Base-by-base conservation (phyloP, 2,329 filamentous ascomycete species). In the Hypoxylon sp. region DNA sequence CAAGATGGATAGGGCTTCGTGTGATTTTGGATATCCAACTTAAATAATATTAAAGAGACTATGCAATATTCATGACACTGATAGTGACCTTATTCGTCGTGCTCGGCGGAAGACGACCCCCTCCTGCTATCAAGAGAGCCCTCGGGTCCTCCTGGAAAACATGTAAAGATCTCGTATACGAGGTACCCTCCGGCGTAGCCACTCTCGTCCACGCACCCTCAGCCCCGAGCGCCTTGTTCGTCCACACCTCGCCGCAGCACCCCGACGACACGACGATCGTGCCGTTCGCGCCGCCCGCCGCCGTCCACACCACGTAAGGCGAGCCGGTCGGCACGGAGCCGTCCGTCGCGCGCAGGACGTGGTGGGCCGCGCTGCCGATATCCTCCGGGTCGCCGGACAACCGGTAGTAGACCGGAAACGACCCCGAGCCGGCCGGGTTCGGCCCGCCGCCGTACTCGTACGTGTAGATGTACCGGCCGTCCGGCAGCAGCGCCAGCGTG, bases 381-480 rank as follows among this genome's bases (percentile, higher is more conserved):
- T 64, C 55, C 60, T 73, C 69, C 11, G 76, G 76, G 30, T 73
- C 71, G 32, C 52, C 48, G 11, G 75, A 68, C 8, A 78, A 56
- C 3, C 73, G 72, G 70, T 77, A 77, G 69, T 76, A 71, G 8
- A 75, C 73, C 7, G 71, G 72, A 59, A 73, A 75, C 17, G 73
- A 65, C 4, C 65, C 70, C 1, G 59, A 63, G 22, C 56, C 54
- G 4, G 58, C 58, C 6, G 67, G 64, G 51, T 71, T 71, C 6
- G 67, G 60, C 6, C 71, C 70, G 8, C 83, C 72, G 52, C 72
- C 71, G 60, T 76, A 55, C 74, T 78, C 66, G 74, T 79, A 63
- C 60, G 74, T 62, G 78, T 88, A 85, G 71, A 92, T 85, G 75
- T 84, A 91, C 70, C 86, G 77, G 59, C 83, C 85, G 67, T 85